Evolutionary conservation across 305 asterid species (phyloP).

Genomic region (Solanum hybrid): DNA sequence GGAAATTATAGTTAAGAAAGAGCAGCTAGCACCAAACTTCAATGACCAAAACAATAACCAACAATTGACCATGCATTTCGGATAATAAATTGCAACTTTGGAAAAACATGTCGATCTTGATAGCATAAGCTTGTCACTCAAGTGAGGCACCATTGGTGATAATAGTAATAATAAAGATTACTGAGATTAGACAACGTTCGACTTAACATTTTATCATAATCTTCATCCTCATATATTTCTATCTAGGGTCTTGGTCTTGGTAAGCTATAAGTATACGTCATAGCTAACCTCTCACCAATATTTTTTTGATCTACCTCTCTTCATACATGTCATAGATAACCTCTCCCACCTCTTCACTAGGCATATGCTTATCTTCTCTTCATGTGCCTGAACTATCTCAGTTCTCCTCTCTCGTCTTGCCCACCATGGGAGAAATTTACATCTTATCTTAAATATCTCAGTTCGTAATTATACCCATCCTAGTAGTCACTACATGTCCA

Average conservation of each 20-base stretch:
- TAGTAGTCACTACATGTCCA: neutral
- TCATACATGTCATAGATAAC: neutral
- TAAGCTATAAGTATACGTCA: no score
- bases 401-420: neutral
- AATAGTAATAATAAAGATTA: neutral
- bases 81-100: neutral
- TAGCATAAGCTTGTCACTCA: neutral
- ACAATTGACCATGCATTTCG: neutral
- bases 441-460: neutral
- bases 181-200: neutral
- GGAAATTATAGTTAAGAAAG: neutral
- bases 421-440: neutral
- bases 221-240: neutral
- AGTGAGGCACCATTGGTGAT: neutral
- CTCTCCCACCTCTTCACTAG: neutral
- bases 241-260: neutral
- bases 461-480: neutral
- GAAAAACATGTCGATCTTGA: neutral
- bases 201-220: neutral
- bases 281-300: neutral
- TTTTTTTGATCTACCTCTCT: neutral
- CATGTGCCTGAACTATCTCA: neutral
- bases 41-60: no score
- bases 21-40: no score
- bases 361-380: neutral